Evolutionary conservation across 768 basidiomycete genomes (phyloP), one percentile per base, ranked within the genome.

Genomic region (Megacollybia marginata): DNA sequence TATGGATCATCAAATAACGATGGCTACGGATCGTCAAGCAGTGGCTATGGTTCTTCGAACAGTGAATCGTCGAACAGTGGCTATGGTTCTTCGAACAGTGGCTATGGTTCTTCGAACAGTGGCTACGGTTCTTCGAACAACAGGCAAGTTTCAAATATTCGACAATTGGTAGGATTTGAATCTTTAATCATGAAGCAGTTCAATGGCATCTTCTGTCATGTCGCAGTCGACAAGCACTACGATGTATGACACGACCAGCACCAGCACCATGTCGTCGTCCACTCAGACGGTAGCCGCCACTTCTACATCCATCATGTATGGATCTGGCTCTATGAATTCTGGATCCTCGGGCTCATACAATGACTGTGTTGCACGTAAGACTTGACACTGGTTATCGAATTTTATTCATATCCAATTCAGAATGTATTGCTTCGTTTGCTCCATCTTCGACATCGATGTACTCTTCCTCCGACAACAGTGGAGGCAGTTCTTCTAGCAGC

Each of bases 291-390:
- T 8, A 13, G 38, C 13, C 15, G 38, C 38, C 38, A 40, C 38
- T 3, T 15, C 15, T 75, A 23, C 71, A n/a, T 65, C 72, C 5
- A 69, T 78, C 20, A 64, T 70, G 10, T 83, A 85, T 60, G 84
- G 85, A 7, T 86, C 85, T 18, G 85, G 84, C 52, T 70, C 64
- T n/a, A n/a, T n/a, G n/a, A n/a, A n/a, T 54, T 67, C 69, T 42
- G 77, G 68, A 2, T 28, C 23, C 67, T 83, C 82, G 82, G 71
- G 69, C 16, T 71, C 72, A 40, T 88, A 86, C 68, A 68, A 83
- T 55, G 72, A 72, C 66, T 88, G 86, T 60, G 85, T 88, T 35
- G 75, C 81, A 56, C 79, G 85, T 88, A 57, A 62, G 82, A 73
- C 40, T 23, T 15, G 10, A 19, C 35, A 35, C 58, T 20, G 20